phyloP scores from a whole-genome alignment of 305 asterid species.

The Fraxinus dipetala region DNA sequence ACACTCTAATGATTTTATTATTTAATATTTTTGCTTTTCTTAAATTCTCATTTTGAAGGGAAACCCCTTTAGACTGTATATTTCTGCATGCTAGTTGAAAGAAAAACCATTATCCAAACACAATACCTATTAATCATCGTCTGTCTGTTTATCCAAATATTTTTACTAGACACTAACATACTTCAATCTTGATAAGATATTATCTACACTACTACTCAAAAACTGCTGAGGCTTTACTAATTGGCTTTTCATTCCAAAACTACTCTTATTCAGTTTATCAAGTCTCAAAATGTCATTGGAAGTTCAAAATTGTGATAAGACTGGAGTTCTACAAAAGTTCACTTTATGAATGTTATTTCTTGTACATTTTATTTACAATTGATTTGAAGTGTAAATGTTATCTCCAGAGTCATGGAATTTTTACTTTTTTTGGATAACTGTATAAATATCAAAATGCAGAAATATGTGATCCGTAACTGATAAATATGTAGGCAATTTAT shows the following conservation, averaged over 20 bases:
- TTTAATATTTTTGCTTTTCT: not conserved
- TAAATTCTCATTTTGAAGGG: constrained; percentile 14
- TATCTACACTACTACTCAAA: not conserved
- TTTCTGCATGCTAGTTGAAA: not conserved
- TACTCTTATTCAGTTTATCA: not conserved
- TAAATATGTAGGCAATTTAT: not conserved
- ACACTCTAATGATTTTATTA: constrained; percentile 20
- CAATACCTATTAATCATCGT: not conserved
- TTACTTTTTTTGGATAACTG: not conserved
- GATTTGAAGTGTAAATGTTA: not conserved
- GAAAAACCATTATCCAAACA: not conserved
- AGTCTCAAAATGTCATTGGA: constrained; percentile 4
- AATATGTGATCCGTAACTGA: not conserved
- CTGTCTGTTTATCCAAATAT: not conserved
- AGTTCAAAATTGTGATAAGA: not conserved
- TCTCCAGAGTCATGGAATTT: not conserved
- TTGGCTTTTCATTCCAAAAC: not conserved
- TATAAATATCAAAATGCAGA: not conserved
- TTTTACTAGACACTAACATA: not conserved
- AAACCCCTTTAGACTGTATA: not conserved
- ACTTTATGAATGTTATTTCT: not conserved
- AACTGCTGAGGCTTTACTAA: not conserved
- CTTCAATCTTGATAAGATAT: not conserved
- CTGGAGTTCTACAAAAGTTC: not conserved
- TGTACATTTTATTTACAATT: not conserved